Percentiles rank a stretch among this genome's conserved stretches.
Evolutionary conservation across 371 early-diverging fungal species (phyloP).

Genomic region (Rhizopus delemar): DNA sequence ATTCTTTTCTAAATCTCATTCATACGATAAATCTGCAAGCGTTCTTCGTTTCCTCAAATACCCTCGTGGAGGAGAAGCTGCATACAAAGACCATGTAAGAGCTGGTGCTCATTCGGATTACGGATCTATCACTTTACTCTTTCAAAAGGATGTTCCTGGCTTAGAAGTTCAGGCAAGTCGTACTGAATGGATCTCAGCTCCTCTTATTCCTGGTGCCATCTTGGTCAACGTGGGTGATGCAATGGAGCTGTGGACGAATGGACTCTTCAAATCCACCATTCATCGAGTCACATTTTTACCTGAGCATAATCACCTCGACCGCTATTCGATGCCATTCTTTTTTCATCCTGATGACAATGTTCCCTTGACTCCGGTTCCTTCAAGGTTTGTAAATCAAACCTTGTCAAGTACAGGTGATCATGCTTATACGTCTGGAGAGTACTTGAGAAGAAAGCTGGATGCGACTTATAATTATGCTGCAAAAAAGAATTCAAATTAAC

Average conservation of each 20-base stretch:
- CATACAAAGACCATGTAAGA: slow-evolving; percentile 46
- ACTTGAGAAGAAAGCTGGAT: slow-evolving; percentile 37
- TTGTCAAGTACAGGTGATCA: not conserved
- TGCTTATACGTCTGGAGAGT: slow-evolving; percentile 41
- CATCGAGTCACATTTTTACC: slow-evolving; percentile 72
- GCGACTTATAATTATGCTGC: slow-evolving; percentile 33
- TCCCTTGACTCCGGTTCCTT: slow-evolving; percentile 50
- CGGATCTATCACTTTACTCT: slow-evolving; percentile 71
- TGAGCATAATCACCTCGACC: slow-evolving; percentile 56
- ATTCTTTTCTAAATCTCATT: slow-evolving; percentile 57
- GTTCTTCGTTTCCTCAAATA: slow-evolving; percentile 65
- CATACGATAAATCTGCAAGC: slow-evolving; percentile 51
- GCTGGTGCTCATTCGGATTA: slow-evolving; percentile 73
- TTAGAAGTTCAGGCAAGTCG: slow-evolving; percentile 62
- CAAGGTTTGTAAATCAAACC: slow-evolving; percentile 24
- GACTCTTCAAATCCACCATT: slow-evolving; percentile 66
- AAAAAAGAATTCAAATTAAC: too few species aligned
- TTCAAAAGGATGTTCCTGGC: slow-evolving; percentile 72
- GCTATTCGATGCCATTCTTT: slow-evolving; percentile 77
- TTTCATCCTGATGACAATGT: slow-evolving; percentile 54
- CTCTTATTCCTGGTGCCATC: slow-evolving; percentile 59
- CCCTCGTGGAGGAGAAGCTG: slow-evolving; percentile 47
- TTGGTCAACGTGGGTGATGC: slow-evolving; percentile 75
- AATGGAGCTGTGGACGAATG: slow-evolving; percentile 69
- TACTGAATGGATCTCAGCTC: slow-evolving; percentile 64